Base-by-base conservation (phyloP, 1,284 basidiomycete genomes). In the Pterulicium gracile region DNA sequence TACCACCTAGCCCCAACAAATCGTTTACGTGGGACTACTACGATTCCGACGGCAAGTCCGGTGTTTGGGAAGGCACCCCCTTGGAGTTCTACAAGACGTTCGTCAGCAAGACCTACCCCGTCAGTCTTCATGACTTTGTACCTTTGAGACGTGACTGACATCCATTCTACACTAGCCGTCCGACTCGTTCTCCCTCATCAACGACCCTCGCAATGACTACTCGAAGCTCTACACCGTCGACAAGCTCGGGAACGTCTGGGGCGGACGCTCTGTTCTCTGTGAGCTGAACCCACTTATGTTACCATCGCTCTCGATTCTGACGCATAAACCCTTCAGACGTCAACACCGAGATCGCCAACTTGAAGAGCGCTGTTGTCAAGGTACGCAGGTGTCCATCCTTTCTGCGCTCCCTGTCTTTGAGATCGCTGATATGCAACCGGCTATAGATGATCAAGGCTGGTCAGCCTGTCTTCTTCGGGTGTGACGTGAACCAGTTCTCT, bases 391-490 rank as follows among this genome's bases (percentile, higher is more conserved):
- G 40, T 32, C 46, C 17, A 35, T 46, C 20, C 10, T 20, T 36
- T n/a, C 12, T 14, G 15, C 35, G 3, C 39, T 42, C 17, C 2
- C 3, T 46, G 19, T 4, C 18, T 4, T 23, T 24, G 7, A 7
- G 46, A 48, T 24, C 18, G 19, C 27, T 20, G 18, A 22, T 24
- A 24, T 32, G 17, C 43, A 34, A 19, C 35, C 46, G 12, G 27
- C 10, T 21, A 34, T 49, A 77, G 67, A 73, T 82, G 59, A 81
- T 98, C 69, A 91, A 92, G 64, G 87, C 87, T 19, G 90, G 91
- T 43, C 79, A 84, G 36, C 88, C 95, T 1, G 86, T 96, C 42
- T 97, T 95, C 75, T 95, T 95, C 59, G 94, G 94, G 1, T 96
- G 90, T 61, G 92, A 90, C 58, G 83, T 91, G 24, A 85, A 84